Evolutionary conservation across 2,329 filamentous ascomycete genomes (phyloP).

Genomic region (Pseudopithomyces maydicus): DNA sequence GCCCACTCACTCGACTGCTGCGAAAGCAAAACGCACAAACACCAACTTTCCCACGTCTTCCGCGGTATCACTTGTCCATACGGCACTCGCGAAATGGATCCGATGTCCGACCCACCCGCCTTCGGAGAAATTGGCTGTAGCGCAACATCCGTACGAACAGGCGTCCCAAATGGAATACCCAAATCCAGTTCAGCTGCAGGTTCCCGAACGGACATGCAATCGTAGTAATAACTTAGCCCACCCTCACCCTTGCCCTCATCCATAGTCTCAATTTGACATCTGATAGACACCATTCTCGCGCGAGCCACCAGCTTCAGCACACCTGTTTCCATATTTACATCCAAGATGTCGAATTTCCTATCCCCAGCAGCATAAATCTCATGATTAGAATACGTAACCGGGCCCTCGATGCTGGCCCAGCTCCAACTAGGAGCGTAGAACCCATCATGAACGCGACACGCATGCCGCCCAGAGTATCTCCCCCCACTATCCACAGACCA

Average conservation of each 20-base stretch:
- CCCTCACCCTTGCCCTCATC: neutral
- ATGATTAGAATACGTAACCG: neutral
- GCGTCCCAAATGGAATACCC: neutral
- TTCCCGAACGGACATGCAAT: neutral
- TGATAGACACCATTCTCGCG: neutral
- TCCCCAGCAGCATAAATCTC: neutral
- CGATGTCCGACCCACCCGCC: neutral
- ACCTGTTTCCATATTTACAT: neutral
- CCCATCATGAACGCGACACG: neutral
- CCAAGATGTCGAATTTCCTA: neutral
- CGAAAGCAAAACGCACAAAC: neutral
- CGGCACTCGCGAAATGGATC: neutral
- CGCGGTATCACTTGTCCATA: neutral
- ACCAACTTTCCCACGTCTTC: neutral
- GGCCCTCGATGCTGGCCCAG: conserved; percentile 8
- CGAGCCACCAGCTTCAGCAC: neutral
- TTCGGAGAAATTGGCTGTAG: neutral
- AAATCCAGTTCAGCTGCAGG: neutral
- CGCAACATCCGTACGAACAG: neutral
- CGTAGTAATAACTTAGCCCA: neutral
- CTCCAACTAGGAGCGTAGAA: conserved; percentile 6
- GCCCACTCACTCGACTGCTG: neutral
- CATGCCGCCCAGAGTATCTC: neutral
- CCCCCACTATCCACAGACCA: neutral
- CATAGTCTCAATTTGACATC: neutral